phyloP scores from a whole-genome alignment of 2,329 filamentous ascomycete species.

The Fusarium duplospermum region DNA sequence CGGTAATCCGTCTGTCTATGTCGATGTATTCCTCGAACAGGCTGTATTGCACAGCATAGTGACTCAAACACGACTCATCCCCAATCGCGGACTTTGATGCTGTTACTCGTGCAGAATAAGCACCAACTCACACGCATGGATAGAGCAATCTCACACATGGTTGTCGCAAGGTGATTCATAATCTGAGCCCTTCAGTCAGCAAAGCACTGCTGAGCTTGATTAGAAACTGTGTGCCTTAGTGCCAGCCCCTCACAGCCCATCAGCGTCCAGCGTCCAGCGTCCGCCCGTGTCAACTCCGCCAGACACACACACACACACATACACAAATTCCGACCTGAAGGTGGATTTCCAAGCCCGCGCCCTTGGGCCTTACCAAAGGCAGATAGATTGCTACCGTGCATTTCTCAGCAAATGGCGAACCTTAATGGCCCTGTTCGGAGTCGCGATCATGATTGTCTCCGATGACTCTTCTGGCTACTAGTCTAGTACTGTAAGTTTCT shows the following conservation, averaged over 20 bases:
- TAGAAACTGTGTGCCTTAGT: conserved; percentile 35
- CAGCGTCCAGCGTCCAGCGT: conserved; percentile 12
- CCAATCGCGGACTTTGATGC: neutral
- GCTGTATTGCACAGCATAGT: neutral
- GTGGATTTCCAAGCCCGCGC: conserved; percentile 30
- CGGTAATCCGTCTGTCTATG: neutral
- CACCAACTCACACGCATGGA: conserved; percentile 12
- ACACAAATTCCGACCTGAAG: conserved; percentile 27
- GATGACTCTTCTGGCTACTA: conserved; percentile 29
- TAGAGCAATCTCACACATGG: conserved; percentile 35
- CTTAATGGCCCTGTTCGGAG: conserved; percentile 33
- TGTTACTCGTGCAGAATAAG: conserved; percentile 15
- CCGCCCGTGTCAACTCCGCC: conserved; percentile 32
- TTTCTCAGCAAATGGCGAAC: conserved; percentile 38
- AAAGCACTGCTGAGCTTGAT: conserved; percentile 24
- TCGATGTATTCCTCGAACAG: neutral
- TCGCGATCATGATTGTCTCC: conserved; percentile 19
- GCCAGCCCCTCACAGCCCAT: conserved; percentile 19
- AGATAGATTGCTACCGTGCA: conserved; percentile 8
- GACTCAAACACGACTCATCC: conserved; percentile 1
- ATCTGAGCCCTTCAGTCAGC: conserved; percentile 34
- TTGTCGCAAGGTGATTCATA: conserved; percentile 38
- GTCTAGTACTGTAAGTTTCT: neutral
- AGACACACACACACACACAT: conserved; percentile 22
- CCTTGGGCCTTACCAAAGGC: conserved; percentile 21